These are phyloP conservation scores for Cercospora zeae-maydis DNA, from an alignment of 2,329 filamentous ascomycete species.

Conservation along the genomic window DNA sequence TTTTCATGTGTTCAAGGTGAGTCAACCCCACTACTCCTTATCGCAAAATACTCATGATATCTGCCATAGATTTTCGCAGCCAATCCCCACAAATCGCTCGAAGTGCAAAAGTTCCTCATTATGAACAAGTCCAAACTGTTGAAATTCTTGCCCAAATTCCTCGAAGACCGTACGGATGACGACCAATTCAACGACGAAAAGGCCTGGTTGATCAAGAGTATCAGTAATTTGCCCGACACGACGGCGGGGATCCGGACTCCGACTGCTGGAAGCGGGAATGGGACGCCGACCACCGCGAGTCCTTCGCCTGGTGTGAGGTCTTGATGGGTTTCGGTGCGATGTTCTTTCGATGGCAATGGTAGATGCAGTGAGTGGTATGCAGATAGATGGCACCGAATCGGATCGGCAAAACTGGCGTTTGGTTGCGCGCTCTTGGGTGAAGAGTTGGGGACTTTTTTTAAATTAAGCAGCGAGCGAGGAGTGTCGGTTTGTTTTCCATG, in stretches of 20 bases:
- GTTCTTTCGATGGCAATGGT: too few relatives aligned
- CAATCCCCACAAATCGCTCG: conserved; percentile 95
- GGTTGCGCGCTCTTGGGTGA: too few relatives aligned
- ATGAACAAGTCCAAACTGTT: conserved; percentile 93
- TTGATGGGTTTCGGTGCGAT: neutral
- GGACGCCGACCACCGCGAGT: neutral
- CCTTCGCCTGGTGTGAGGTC: neutral
- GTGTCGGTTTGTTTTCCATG: too few relatives aligned
- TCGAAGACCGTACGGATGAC: conserved; percentile 93
- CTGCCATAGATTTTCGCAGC: conserved; percentile 85
- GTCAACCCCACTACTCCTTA: conserved; percentile 15
- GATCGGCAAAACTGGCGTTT: neutral
- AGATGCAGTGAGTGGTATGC: too few relatives aligned
- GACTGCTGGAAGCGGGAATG: neutral
- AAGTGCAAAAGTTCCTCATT: conserved; percentile 90
- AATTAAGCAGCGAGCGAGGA: too few relatives aligned
- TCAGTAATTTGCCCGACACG: conserved; percentile 45
- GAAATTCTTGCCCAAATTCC: conserved; percentile 82
- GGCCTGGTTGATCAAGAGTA: conserved; percentile 94
- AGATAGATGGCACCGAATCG: neutral
- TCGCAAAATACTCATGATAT: conserved; percentile 4
- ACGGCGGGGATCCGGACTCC: conserved; percentile 25
- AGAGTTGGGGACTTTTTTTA: too few relatives aligned
- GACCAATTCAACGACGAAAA: conserved; percentile 99
- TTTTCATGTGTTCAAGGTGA: conserved; percentile 94